Base-by-base conservation (phyloP, 2,329 filamentous ascomycete species). In the Colletotrichum agaves region DNA sequence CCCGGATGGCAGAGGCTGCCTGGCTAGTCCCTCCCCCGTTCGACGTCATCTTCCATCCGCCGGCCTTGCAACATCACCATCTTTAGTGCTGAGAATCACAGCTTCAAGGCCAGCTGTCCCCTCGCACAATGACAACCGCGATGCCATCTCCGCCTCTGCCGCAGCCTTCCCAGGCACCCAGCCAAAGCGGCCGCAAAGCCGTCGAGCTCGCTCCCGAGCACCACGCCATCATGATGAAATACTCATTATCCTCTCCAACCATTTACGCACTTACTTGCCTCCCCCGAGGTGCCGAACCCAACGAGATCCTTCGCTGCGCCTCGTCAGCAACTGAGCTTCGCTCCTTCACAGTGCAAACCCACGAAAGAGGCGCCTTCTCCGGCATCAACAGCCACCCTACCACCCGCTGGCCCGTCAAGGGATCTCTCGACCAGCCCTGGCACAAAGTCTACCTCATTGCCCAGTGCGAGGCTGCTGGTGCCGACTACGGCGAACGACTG, bases 371-470 rank as follows among this genome's bases (percentile, higher is more conserved):
- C 27, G 78, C 82, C 59, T 78, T 82, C 61, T 73, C 76, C 19
- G 72, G 75, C 37, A 73, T 82, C 70, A 83, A 83, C 59, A 75
- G 79, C 39, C 74, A 76, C 52, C 78, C 77, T 6, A 69, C 72
- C 0, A 80, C 82, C 2, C 79, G 79, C 2, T 82, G 82, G 67
- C 76, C 74, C 2, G 61, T 83, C 13, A 66, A 61, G 11, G 78
- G 76, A 31, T 57, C 67, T 47, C 78, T 94, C 23, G 84, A 87
- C 4, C 79, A 87, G 2, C 83, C 89, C 5, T 86, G 88, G 56
- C 92, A 96, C 74, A 97, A 97, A 74, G 85, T 91, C 1, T 93
- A 90, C 11, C 82, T 97, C 4, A 83, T 96, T 46, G 86, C 94
- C 17, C 93, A 97, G 76, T 84, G 89, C 8, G 87, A 92, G 47